Evolutionary conservation across 1,284 basidiomycete species (phyloP).

Genomic region (Chondrostereum purpureum): DNA sequence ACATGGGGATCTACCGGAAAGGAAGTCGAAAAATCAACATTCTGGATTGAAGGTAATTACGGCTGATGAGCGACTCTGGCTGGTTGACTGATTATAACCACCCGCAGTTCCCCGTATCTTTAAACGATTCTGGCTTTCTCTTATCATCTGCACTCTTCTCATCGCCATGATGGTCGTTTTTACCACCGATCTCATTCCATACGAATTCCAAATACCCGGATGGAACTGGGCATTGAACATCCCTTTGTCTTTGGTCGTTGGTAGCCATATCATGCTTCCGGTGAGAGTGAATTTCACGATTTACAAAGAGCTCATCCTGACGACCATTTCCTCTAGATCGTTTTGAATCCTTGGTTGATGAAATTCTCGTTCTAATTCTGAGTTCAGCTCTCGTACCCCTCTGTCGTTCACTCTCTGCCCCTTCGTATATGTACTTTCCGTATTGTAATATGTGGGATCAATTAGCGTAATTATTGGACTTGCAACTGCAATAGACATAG

Average conservation of each 20-base stretch:
- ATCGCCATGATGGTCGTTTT: slow-evolving; percentile 53
- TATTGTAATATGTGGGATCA: too few relatives aligned
- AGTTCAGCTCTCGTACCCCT: background rate
- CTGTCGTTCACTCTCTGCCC: too few relatives aligned
- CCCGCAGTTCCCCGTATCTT: slow-evolving; percentile 60
- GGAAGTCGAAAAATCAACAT: slow-evolving; percentile 79
- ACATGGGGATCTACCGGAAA: slow-evolving; percentile 76
- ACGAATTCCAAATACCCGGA: slow-evolving; percentile 55
- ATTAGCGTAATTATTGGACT: too few relatives aligned
- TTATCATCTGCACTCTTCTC: slow-evolving; percentile 45
- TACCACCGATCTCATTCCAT: slow-evolving; percentile 39
- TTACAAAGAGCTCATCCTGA: background rate
- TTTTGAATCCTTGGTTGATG: slow-evolving; percentile 70
- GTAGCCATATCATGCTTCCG: slow-evolving; percentile 65
- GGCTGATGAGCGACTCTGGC: background rate
- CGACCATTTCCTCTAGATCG: slow-evolving; percentile 38
- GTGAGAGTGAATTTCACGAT: slow-evolving; percentile 28
- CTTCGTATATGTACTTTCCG: too few relatives aligned
- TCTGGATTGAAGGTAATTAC: slow-evolving; percentile 67
- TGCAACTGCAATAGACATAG: too few relatives aligned
- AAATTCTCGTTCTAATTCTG: slow-evolving; percentile 54
- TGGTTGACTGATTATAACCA: background rate
- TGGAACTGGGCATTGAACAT: slow-evolving; percentile 64
- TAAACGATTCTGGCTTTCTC: slow-evolving; percentile 63
- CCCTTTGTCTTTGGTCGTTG: slow-evolving; percentile 47